Evolutionary conservation across 768 basidiomycete species (phyloP).

Genomic region (Galerina sulciceps): DNA sequence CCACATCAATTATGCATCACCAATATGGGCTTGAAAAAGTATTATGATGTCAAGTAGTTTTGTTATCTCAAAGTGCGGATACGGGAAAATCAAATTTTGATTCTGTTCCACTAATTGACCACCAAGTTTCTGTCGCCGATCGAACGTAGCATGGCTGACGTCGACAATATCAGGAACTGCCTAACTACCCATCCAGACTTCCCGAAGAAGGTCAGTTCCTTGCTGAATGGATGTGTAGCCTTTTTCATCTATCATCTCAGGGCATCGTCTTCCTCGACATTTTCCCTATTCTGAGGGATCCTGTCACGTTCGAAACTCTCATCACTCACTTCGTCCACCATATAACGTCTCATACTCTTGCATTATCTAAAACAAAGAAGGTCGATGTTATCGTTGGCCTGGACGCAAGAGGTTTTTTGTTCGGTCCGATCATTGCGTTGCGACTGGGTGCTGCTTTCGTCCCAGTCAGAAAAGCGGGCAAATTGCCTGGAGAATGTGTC

Average conservation of each 20-base stretch:
- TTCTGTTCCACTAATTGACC: not conserved
- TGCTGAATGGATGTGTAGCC: not conserved
- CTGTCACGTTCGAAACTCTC: conserved; percentile 86
- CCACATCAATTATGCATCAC: conserved; percentile 13
- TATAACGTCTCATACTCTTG: conserved; percentile 78
- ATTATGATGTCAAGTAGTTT: not conserved
- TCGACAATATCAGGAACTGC: conserved; percentile 67
- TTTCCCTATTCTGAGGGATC: conserved; percentile 89
- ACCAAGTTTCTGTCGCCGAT: conserved; percentile 4
- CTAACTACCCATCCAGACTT: conserved; percentile 75
- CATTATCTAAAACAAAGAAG: conserved; percentile 60
- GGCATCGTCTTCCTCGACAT: conserved; percentile 94
- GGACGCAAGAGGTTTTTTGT: conserved; percentile 94
- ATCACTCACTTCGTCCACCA: conserved; percentile 89
- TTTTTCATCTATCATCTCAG: conserved; percentile 40
- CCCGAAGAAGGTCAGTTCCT: conserved; percentile 77
- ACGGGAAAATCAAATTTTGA: not conserved
- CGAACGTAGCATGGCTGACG: conserved; percentile 64
- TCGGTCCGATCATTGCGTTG: conserved; percentile 91
- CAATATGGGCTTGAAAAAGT: not conserved
- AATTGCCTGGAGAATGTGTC: conserved; percentile 88
- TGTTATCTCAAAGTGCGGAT: not conserved
- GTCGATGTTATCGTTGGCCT: conserved; percentile 94
- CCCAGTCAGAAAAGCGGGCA: conserved; percentile 92
- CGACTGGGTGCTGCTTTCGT: conserved; percentile 94